Evolutionary conservation across 2,329 filamentous ascomycete species (phyloP), one percentile per base, ranked within the genome.

Genomic region (Fusarium cyanostomum): DNA sequence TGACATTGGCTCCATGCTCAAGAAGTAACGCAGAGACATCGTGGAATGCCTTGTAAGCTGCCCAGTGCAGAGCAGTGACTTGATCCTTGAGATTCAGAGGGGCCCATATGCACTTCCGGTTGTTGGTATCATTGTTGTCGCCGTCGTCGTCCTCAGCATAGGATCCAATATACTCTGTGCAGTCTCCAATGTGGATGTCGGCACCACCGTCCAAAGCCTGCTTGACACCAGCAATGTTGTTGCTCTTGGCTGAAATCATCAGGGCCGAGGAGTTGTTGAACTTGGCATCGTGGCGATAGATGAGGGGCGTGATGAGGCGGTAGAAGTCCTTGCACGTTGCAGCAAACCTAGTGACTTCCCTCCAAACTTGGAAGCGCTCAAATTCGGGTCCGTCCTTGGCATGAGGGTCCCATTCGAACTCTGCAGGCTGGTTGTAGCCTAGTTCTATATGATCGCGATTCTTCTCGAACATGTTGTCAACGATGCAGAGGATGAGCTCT

Each of bases 51-150:
- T 41, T 9, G 9, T 15, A 45, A 2, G 42, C 33, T 2, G 55
- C 41, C 59, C 50, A 56, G 16, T 64, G 60, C 5, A 61, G 13
- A 11, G 59, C n/a, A 2, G 50, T 64, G 2, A 27, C 42, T 34
- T 64, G 37, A 7, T 42, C 38, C 3, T 8, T n/a, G 2, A 60
- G 16, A 1, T 64, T 1, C 3, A 64, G 5, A 9, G 55, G 30
- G 5, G 4, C 1, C 26, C 50, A 56, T 9, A 8, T 24, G 5
- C 21, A 6, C 21, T 13, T 8, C 8, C 31, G 24, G 4, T 27
- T n/a, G 13, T 10, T 5, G 10, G 12, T 38, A 16, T 38, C 21
- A 6, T 21, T 21, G 21, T 21, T 21, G 21, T 21, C 21, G 21
- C 6, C 15, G 4, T 13, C 31, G 5, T 9, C 3, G 3, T 16